Base-by-base conservation (phyloP, 495 filamentous ascomycete genomes). In the Trichoderma parareesei region DNA sequence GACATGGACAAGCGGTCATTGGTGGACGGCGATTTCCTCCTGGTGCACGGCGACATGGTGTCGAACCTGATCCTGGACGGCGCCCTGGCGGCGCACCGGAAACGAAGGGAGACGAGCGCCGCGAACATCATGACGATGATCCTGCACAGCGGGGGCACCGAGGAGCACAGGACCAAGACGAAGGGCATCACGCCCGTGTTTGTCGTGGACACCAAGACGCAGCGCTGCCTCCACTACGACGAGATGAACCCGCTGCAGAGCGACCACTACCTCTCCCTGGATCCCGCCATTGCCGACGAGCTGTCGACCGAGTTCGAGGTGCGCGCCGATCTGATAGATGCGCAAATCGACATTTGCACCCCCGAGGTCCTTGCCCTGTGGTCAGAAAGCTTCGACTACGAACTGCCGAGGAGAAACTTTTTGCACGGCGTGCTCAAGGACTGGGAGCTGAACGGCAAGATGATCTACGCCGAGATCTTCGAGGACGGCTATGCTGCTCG, bases 51-150 rank as follows among this genome's bases (percentile, higher is more conserved):
- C 48, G 94, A 99, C 73, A 81, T 98, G n/a, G 87, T 99, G 69
- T 87, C 91, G 67, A 99, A 97, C 70, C 73, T 98, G 59, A 84
- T 88, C 9, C 87, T 99, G 33, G 91, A 92, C 68, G 81, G 77
- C 55, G 89, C 88, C n/a, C 77, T 99, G 59, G 81, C 85, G 5
- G 84, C 83, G 44, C 94, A 99, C 73, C 85, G 90, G 63, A 85
- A 87, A 60, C 88, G 94, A 41, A 87, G 94, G 49, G 85, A 86
- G 72, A 84, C 85, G 61, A 90, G 96, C 76, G 93, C 94, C 71
- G 92, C 96, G 73, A 91, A 93, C 14, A 97, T 97, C 76, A 99
- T 99, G 95, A 99, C 94, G 35, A 92, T 98, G 86, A 81, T 99
- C 33, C 77, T 98, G 62, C 84, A 90, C 60, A 85, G 92, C 75